phyloP scores from a whole-genome alignment of 805 yeast species.

The Zygosaccharomyces bailii region DNA sequence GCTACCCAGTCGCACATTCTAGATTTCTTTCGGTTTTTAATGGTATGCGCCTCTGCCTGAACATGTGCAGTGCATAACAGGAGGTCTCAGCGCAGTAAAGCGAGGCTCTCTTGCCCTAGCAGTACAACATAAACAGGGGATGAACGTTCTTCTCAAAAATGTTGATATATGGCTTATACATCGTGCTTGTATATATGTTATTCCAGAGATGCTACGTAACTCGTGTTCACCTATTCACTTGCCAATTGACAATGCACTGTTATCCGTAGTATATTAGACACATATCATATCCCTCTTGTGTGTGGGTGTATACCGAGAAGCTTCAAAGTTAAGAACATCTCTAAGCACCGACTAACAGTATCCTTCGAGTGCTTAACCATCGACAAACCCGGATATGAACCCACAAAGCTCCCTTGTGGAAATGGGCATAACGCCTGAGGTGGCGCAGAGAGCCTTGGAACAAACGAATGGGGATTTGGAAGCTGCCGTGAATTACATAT shows the following conservation, averaged over 20 bases:
- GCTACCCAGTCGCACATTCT: too few relatives aligned
- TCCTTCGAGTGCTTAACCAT: background rate
- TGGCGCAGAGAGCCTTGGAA: constrained; percentile 60
- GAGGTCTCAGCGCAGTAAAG: too few relatives aligned
- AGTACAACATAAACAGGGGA: background rate
- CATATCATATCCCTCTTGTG: background rate
- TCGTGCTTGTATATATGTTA: too few relatives aligned
- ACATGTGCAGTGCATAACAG: too few relatives aligned
- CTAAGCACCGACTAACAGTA: background rate
- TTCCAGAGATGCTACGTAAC: too few relatives aligned
- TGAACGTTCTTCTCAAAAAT: too few relatives aligned
- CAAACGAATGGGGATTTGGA: constrained; percentile 54
- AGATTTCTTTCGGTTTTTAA: too few relatives aligned
- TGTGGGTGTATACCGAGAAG: background rate
- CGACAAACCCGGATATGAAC: constrained; percentile 24
- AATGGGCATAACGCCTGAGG: constrained; percentile 68
- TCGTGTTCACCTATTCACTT: too few relatives aligned
- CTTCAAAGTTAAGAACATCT: background rate
- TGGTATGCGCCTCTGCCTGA: too few relatives aligned
- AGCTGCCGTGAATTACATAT: constrained; percentile 50
- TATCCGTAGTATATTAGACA: background rate
- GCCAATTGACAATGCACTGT: too few relatives aligned
- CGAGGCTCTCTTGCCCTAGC: background rate
- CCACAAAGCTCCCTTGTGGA: constrained; percentile 47
- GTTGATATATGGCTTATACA: too few relatives aligned